Base-by-base conservation (phyloP, 177 flowering plant genomes). In the Tripterygium wilfordii region DNA sequence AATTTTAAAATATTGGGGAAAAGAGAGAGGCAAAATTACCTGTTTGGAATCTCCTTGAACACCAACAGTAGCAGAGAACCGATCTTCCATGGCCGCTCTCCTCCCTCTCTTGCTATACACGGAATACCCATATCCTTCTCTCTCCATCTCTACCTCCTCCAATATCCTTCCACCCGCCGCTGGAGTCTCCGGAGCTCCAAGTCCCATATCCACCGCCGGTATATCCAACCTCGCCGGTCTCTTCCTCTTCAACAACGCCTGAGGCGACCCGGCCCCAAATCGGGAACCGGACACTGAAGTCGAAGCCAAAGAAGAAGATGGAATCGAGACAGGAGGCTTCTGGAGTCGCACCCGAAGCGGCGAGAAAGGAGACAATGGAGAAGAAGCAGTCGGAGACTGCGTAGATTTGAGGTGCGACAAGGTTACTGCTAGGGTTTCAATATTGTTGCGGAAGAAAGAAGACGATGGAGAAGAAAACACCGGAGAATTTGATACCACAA, bases 51-150 rank as follows among this genome's bases (percentile, higher is more conserved):
- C 68, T 6, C 70, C 75, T 5, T 40, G 47, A 20, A 51, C 27
- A 36, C 56, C 57, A 54, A 73, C 71, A 26, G 54, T 38, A 24
- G 74, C 76, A 1, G 79, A 67, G 64, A 57, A 76, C 0, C 87
- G 72, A 56, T 81, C 87, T 67, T 81, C 82, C 79, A 73, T 55
- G 4, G 12, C 17, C 17, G 64, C 67, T 32, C 72, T 58, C 32
- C 53, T 73, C 6, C 87, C 87, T 50, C 61, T 67, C 50, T 78
- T 78, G 40, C 75, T 72, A 56, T 56, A 80, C 41, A 75, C 80
- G 2, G 73, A 54, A 44, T 71, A 80, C 6, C 64, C 76, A 10
- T 72, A 75, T 14, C 49, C 76, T 15, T 63, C 71, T 12, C 32
- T 74, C 62, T 71, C 91, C 35, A 75, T 39, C 58, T 63, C 91